Percentiles rank a stretch among this genome's conserved stretches.
Conservation (phyloP, 768 basidiomycete genomes). For the Mycena crocata region DNA sequence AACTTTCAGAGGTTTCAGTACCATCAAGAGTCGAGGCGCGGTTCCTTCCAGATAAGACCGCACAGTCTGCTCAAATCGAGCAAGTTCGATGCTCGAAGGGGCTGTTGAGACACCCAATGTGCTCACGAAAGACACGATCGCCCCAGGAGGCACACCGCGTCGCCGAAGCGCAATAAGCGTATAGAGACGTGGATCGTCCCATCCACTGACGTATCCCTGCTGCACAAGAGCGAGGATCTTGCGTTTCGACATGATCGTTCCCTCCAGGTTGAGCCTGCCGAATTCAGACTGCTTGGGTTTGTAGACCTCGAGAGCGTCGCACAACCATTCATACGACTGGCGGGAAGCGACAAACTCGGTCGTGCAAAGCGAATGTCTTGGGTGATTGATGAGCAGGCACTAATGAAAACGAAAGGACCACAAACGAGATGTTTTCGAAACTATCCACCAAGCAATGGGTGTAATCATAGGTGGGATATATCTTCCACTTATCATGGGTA, state of each 20-base stretch:
- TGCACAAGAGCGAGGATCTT: slow-evolving; percentile 92
- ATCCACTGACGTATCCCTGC: slow-evolving; percentile 85
- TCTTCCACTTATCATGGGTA: slow-evolving; percentile 93
- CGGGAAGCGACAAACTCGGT: slow-evolving; percentile 95
- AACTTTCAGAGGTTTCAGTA: slow-evolving; percentile 89
- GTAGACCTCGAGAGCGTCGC: slow-evolving; percentile 97
- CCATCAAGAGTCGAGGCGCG: slow-evolving; percentile 91
- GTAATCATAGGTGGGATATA: slow-evolving; percentile 99
- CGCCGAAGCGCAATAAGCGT: slow-evolving; percentile 96
- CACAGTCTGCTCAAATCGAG: slow-evolving; percentile 91
- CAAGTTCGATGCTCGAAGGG: slow-evolving; percentile 83
- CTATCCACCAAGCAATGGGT: slow-evolving; percentile 99
- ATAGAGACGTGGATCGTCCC: slow-evolving; percentile 98
- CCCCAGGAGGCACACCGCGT: slow-evolving; percentile 96
- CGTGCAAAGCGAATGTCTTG: slow-evolving; percentile 96
- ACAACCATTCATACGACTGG: slow-evolving; percentile 99
- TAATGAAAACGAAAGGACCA: slow-evolving; percentile 32
- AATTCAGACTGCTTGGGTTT: slow-evolving; percentile 98
- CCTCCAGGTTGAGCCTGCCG: slow-evolving; percentile 91
- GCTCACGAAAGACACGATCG: slow-evolving; percentile 93
- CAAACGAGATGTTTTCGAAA: slow-evolving; percentile 98
- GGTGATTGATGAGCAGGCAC: slow-evolving; percentile 10
- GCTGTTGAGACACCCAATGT: slow-evolving; percentile 93
- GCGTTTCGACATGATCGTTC: slow-evolving; percentile 96
- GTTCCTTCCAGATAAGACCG: slow-evolving; percentile 90